A percentile compares a stretch with the other conserved stretches of the same genome.
phyloP scores from a whole-genome alignment of 192 early-diverging fungal species.

The Mortierella antarctica region DNA sequence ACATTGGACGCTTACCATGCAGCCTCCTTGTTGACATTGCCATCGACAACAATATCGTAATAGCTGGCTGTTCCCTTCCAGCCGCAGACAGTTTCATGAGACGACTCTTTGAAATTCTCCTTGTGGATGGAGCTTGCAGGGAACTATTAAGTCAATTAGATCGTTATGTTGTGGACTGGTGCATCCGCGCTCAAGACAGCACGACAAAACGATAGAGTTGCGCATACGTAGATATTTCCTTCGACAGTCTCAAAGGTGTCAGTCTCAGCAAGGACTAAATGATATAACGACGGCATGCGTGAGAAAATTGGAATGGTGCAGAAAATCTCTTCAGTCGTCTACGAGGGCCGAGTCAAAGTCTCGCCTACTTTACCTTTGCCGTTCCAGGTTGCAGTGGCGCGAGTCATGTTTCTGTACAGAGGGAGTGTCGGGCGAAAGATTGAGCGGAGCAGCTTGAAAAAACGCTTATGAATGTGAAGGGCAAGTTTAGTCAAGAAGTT shows the following conservation, averaged over 20 bases:
- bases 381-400: conserved; percentile 6
- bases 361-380: conserved; percentile 1
- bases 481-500: no score
- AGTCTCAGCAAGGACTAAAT: conserved; percentile 15
- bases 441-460: no score
- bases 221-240: conserved; percentile 19
- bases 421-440: no score
- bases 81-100: conserved; percentile 9
- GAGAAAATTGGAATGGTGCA: no score
- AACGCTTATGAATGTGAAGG: no score
- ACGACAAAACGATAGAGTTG: no score
- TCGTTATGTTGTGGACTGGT: background rate
- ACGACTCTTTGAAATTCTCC: conserved; percentile 10
- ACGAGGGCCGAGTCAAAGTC: background rate
- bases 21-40: conserved; percentile 13
- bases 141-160: background rate
- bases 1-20: conserved; percentile 12
- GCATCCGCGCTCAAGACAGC: no score
- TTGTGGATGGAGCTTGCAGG: conserved; percentile 3
- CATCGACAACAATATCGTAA: conserved; percentile 5
- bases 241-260: conserved; percentile 13
- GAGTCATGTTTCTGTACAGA: background rate
- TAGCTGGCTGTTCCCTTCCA: conserved; percentile 18
- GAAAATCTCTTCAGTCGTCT: no score
- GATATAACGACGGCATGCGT: background rate